These are phyloP conservation scores for Stemphylium vesicarium DNA, from an alignment of 2,329 filamentous ascomycete genomes.

Conservation along the genomic window DNA sequence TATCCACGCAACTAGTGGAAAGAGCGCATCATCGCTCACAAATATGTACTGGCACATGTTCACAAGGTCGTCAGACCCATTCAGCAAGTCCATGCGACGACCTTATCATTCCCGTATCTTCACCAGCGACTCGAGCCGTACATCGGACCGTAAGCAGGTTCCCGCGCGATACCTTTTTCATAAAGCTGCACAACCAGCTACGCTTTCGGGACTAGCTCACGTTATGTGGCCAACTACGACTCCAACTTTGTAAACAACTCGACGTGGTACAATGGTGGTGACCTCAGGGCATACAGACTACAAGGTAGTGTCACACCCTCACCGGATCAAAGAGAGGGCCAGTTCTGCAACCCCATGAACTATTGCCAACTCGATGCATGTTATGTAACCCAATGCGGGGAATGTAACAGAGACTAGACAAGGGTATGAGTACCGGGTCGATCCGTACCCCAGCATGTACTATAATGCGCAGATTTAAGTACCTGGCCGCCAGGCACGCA, in stretches of 20 bases:
- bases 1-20: not conserved
- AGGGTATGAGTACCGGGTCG: not conserved
- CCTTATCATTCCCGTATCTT: conserved; percentile 1
- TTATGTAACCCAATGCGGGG: conserved; percentile 1
- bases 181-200: not conserved
- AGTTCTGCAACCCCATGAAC: not conserved
- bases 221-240: not conserved
- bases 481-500: not conserved
- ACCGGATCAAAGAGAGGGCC: not conserved
- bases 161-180: not conserved
- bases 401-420: not conserved
- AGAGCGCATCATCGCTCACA: not conserved
- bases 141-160: not conserved
- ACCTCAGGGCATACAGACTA: not conserved
- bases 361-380: not conserved
- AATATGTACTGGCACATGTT: not conserved
- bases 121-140: not conserved
- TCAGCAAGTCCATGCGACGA: not conserved
- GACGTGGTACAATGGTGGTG: not conserved
- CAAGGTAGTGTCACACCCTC: not conserved
- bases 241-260: not conserved
- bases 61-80: not conserved
- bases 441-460: not conserved
- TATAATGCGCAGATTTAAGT: conserved; percentile 3
- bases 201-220: not conserved